Evolutionary conservation across 2,329 filamentous ascomycete genomes (phyloP).

Genomic region (Talaromyces rugulosus): DNA sequence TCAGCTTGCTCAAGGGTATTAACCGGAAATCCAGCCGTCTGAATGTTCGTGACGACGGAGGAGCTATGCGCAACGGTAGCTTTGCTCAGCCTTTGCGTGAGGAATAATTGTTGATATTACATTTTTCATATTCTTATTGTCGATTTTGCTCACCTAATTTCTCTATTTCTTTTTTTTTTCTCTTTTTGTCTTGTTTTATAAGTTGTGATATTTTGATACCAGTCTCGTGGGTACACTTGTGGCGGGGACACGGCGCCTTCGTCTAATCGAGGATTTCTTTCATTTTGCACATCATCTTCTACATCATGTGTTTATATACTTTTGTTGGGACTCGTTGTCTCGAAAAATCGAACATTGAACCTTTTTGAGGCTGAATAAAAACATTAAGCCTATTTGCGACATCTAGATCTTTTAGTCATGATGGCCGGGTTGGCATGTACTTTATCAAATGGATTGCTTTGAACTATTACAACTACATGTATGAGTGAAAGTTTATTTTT

Average conservation of each 20-base stretch:
- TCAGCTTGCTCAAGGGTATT: conserved; percentile 69
- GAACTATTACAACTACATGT: no score
- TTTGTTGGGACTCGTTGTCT: not conserved
- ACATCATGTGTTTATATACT: conserved; percentile 7
- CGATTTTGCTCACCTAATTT: conserved; percentile 19
- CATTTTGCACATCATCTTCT: not conserved
- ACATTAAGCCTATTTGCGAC: not conserved
- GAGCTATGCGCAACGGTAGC: conserved; percentile 14
- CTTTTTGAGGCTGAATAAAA: not conserved
- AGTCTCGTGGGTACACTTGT: conserved; percentile 3
- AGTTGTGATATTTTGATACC: conserved; percentile 13
- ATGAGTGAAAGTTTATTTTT: no score
- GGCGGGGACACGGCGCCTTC: conserved; percentile 7
- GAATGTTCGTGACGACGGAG: conserved; percentile 36
- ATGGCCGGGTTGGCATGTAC: not conserved
- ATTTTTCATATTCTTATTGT: conserved; percentile 8
- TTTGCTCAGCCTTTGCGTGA: conserved; percentile 29
- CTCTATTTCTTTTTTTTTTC: conserved; percentile 15
- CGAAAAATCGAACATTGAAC: not conserved
- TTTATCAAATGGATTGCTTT: not conserved
- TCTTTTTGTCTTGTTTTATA: not conserved
- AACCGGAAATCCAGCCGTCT: conserved; percentile 64
- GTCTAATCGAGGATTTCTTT: conserved; percentile 2
- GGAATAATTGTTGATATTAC: conserved; percentile 23
- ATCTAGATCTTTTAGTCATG: not conserved